Conservation (phyloP, 306 rosid species). For the Prunus mira region DNA sequence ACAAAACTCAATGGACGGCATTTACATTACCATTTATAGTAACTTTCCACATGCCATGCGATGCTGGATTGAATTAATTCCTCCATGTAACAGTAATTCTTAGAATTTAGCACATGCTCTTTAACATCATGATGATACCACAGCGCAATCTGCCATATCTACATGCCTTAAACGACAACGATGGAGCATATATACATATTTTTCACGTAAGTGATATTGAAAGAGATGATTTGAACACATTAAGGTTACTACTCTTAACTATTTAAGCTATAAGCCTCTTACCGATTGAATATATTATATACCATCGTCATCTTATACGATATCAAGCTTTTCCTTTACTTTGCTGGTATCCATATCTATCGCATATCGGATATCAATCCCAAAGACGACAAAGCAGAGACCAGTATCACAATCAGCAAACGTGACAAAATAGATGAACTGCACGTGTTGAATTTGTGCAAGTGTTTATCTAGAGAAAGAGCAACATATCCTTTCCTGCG, state of each 20-base stretch:
- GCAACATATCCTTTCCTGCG: background rate
- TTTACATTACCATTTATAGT: background rate
- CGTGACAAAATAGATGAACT: background rate
- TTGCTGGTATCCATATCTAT: conserved; percentile 7
- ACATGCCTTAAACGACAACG: too few species aligned
- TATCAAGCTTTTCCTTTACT: background rate
- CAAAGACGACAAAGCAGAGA: background rate
- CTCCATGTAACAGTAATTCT: background rate
- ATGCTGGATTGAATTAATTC: background rate
- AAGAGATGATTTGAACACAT: too few species aligned
- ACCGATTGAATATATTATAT: too few species aligned
- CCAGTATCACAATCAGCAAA: background rate
- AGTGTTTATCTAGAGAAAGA: background rate
- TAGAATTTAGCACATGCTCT: too few species aligned
- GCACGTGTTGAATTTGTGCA: background rate
- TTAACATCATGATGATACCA: too few species aligned
- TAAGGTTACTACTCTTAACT: too few species aligned
- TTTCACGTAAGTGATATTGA: too few species aligned
- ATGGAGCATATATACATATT: too few species aligned
- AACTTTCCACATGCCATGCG: background rate
- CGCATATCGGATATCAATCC: background rate
- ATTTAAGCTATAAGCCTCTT: too few species aligned
- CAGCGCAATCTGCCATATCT: too few species aligned
- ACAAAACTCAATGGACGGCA: background rate
- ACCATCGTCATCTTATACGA: too few species aligned